A percentile compares a stretch with the other conserved stretches of the same genome.
Evolutionary conservation across 768 basidiomycete species (phyloP).

Genomic region (Pisolithus marmoratus): DNA sequence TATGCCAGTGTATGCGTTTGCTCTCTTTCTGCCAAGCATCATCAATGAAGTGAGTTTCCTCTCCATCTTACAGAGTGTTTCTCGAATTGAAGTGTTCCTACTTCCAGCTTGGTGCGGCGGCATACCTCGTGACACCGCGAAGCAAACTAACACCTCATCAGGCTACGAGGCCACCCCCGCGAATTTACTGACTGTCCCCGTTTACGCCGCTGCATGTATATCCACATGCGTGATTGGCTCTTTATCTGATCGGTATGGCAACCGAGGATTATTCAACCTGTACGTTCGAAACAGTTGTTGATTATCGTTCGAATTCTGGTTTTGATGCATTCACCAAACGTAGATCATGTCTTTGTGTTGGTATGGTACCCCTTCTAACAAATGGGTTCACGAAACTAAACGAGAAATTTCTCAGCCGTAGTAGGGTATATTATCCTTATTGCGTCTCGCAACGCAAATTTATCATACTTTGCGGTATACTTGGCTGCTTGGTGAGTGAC

Average conservation of each 20-base stretch:
- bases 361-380: background rate
- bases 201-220: slow-evolving; percentile 65
- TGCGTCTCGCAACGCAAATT: slow-evolving; percentile 49
- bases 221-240: slow-evolving; percentile 62
- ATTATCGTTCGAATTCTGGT: too few species aligned
- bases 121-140: background rate
- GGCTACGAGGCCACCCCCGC: slow-evolving; percentile 65
- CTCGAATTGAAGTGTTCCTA: background rate
- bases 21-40: slow-evolving; percentile 74
- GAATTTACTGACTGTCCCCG: slow-evolving; percentile 73
- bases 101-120: slow-evolving; percentile 35
- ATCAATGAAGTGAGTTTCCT: slow-evolving; percentile 49
- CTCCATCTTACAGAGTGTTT: too few species aligned
- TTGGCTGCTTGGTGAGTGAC: slow-evolving; percentile 65
- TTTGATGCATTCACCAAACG: background rate
- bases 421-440: slow-evolving; percentile 60
- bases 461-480: slow-evolving; percentile 71
- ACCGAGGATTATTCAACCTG: slow-evolving; percentile 62
- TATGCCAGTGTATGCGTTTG: slow-evolving; percentile 71
- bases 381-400: slow-evolving; percentile 7
- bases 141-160: slow-evolving; percentile 14
- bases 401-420: slow-evolving; percentile 75
- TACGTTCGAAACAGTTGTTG: slow-evolving; percentile 24
- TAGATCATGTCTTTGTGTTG: slow-evolving; percentile 21
- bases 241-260: slow-evolving; percentile 53